phyloP scores from a whole-genome alignment of 2,329 filamentous ascomycete genomes.

The Colletotrichum lini region DNA sequence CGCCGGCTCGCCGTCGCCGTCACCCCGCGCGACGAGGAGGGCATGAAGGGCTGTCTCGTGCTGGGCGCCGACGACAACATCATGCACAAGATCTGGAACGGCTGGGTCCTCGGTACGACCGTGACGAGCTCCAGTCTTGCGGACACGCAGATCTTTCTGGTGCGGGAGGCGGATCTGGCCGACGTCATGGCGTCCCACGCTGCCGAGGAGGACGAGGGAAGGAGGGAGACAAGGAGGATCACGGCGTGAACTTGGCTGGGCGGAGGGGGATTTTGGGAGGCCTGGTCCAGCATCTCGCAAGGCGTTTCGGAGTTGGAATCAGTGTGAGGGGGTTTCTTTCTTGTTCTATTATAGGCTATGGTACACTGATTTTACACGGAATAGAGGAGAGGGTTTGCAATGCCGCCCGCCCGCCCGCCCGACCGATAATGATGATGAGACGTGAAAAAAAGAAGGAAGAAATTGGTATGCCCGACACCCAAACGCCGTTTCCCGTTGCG shows the following conservation, averaged over 20 bases:
- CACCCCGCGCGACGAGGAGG: constrained; percentile 55
- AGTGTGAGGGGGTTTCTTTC: background rate
- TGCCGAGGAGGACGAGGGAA: constrained; percentile 18
- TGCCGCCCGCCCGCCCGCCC: constrained; percentile 34
- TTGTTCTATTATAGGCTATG: constrained; percentile 1
- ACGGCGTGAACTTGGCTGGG: background rate
- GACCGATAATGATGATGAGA: constrained; percentile 28
- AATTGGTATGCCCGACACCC: constrained; percentile 29
- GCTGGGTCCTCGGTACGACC: constrained; percentile 60
- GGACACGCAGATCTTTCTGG: constrained; percentile 60
- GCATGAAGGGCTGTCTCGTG: constrained; percentile 47
- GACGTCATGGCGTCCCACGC: constrained; percentile 47
- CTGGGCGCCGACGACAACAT: constrained; percentile 53
- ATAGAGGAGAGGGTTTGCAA: constrained; percentile 30
- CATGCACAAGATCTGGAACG: constrained; percentile 64
- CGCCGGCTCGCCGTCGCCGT: constrained; percentile 58
- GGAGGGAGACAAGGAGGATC: background rate
- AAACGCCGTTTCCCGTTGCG: constrained; percentile 34
- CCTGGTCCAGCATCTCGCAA: background rate
- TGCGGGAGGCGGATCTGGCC: constrained; percentile 59
- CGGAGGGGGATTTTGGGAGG: background rate
- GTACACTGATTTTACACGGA: constrained; percentile 34
- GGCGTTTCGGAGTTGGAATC: background rate
- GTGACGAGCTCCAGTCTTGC: constrained; percentile 57
- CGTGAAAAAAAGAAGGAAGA: too few species aligned